phyloP scores from a whole-genome alignment of 371 early-diverging fungal genomes.

The Mucor plumbeus region DNA sequence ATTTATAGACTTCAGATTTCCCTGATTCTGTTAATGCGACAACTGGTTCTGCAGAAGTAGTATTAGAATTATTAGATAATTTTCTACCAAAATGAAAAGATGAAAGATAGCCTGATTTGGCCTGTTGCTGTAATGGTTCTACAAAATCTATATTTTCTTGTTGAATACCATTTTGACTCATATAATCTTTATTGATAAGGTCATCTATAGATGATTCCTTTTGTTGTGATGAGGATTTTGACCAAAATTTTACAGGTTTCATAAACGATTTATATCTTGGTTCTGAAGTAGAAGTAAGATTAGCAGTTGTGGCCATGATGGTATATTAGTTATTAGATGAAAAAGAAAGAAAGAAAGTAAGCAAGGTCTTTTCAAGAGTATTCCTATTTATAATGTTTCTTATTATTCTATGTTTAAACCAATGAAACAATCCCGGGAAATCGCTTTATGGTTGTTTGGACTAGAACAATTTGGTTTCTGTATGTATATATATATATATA shows the following conservation, averaged over 20 bases:
- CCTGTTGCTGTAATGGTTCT: neutral
- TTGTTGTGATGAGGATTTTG: constrained; percentile 14
- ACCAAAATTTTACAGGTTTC: constrained; percentile 36
- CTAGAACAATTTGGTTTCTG: neutral
- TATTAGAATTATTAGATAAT: neutral
- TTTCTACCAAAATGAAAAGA: constrained; percentile 10
- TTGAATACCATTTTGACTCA: constrained; percentile 1
- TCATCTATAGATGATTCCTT: constrained; percentile 12
- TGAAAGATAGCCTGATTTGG: neutral
- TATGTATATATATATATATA: neutral
- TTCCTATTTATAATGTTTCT: constrained; percentile 1
- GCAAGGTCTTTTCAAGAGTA: neutral
- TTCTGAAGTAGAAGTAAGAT: constrained; percentile 1
- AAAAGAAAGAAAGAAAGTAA: neutral
- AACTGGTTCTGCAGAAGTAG: neutral
- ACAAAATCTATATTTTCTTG: neutral
- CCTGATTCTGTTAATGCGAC: constrained; percentile 36
- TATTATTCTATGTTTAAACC: neutral
- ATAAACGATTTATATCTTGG: constrained; percentile 31
- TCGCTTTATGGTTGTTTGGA: neutral
- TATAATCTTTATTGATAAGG: constrained; percentile 9
- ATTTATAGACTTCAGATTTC: constrained; percentile 36
- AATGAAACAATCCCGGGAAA: neutral
- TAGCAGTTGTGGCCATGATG: neutral
- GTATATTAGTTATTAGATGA: neutral